A percentile compares a stretch with the other conserved stretches of the same genome.
phyloP scores from a whole-genome alignment of 2,329 filamentous ascomycete species.

The Trichoderma citrinoviride region DNA sequence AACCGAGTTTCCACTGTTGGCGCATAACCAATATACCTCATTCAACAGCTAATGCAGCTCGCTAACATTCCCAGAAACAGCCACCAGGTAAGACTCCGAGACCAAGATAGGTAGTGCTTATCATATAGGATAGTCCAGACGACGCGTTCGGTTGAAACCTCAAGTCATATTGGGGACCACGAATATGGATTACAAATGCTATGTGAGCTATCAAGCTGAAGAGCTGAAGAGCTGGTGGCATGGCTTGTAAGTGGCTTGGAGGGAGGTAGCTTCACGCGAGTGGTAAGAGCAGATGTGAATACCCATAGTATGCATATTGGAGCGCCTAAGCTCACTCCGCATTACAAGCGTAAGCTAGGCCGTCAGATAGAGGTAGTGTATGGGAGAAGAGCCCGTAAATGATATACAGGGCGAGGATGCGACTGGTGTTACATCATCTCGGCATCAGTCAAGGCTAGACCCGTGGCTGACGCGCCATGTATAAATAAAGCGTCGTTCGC shows the following conservation, averaged over 20 bases:
- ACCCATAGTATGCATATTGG: no score
- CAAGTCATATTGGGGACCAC: background rate
- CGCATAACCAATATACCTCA: background rate
- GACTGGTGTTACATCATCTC: conserved; percentile 7
- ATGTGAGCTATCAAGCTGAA: background rate
- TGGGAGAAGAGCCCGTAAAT: no score
- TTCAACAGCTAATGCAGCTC: background rate
- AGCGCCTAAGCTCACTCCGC: background rate
- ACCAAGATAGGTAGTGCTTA: background rate
- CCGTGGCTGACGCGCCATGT: background rate
- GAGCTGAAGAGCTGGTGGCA: background rate
- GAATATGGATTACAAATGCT: background rate
- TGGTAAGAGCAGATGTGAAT: background rate
- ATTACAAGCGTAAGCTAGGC: background rate
- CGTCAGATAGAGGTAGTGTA: no score
- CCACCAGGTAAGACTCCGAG: background rate
- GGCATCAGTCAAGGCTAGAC: background rate
- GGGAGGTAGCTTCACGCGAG: background rate
- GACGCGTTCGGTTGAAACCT: background rate
- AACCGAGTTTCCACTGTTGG: background rate
- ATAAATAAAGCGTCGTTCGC: background rate
- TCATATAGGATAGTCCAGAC: background rate
- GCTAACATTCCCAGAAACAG: background rate
- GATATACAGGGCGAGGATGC: background rate
- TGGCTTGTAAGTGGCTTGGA: background rate